A percentile compares a stretch with the other conserved stretches of the same genome.
phyloP scores from a whole-genome alignment of 2,329 filamentous ascomycete species.

The Phaeoacremonium minimum region DNA sequence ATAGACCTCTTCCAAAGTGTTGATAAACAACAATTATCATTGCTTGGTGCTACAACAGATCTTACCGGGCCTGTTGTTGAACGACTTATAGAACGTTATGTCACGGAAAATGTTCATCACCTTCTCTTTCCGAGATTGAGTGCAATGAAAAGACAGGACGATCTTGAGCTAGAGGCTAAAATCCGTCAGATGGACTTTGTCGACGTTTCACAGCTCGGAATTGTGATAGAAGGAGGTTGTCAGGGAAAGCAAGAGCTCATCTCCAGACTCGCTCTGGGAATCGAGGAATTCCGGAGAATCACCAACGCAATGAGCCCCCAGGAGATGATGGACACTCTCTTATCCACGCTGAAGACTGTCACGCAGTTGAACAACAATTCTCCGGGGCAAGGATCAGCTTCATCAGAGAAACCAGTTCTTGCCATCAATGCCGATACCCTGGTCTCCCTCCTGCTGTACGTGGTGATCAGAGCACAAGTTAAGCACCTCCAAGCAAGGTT shows the following conservation, averaged over 20 bases:
- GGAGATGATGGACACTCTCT: constrained; percentile 79
- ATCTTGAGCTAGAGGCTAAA: constrained; percentile 81
- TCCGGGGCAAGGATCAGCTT: constrained; percentile 24
- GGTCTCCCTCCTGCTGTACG: constrained; percentile 84
- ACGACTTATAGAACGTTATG: constrained; percentile 88
- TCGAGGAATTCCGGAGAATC: constrained; percentile 89
- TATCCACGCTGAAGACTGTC: constrained; percentile 78
- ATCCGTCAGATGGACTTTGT: constrained; percentile 91
- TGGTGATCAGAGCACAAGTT: constrained; percentile 87
- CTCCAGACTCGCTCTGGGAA: constrained; percentile 68
- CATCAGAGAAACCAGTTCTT: constrained; percentile 50
- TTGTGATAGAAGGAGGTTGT: constrained; percentile 74
- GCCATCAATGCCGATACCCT: constrained; percentile 82
- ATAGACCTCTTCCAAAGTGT: constrained; percentile 96
- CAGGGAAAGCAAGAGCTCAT: constrained; percentile 79
- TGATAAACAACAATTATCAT: constrained; percentile 89
- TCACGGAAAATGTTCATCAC: constrained; percentile 89
- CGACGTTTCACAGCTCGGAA: constrained; percentile 91
- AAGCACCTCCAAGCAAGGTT: constrained; percentile 83
- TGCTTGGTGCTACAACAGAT: constrained; percentile 88
- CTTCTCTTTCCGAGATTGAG: constrained; percentile 81
- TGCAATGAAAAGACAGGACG: constrained; percentile 73
- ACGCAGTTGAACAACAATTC: constrained; percentile 58
- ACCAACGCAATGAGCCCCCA: constrained; percentile 72
- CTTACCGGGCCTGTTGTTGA: constrained; percentile 90